Percentiles rank a stretch among this genome's conserved stretches.
These are phyloP conservation scores for Erysimum cheiranthoides DNA, from an alignment of 345 rosid species.

Conservation along the genomic window DNA sequence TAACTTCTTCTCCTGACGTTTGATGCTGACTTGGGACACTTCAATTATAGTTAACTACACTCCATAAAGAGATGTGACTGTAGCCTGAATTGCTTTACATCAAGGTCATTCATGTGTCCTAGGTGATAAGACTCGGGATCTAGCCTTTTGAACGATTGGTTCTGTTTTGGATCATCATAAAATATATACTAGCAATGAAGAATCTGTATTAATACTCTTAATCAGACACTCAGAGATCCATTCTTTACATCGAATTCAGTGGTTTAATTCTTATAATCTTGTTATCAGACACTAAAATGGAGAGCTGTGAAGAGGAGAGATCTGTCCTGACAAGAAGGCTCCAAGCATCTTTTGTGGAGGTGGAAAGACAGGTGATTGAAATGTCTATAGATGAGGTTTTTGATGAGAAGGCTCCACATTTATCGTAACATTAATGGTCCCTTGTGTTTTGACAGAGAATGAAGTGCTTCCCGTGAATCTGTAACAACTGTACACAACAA, in stretches of 20 bases:
- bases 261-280: slow-evolving; percentile 27
- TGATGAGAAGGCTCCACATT: slow-evolving; percentile 27
- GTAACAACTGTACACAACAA: neutral
- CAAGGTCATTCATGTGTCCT: slow-evolving; percentile 42
- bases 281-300: slow-evolving; percentile 69
- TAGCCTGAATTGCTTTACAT: slow-evolving; percentile 38
- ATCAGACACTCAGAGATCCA: neutral
- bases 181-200: neutral
- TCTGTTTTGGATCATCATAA: slow-evolving; percentile 27
- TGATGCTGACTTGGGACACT: slow-evolving; percentile 41
- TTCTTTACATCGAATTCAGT: neutral
- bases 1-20: slow-evolving; percentile 34
- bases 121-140: slow-evolving; percentile 27
- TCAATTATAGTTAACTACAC: slow-evolving; percentile 43
- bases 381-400: slow-evolving; percentile 31
- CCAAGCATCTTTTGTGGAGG: slow-evolving; percentile 77
- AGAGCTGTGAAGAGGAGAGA: slow-evolving; percentile 72
- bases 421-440: slow-evolving; percentile 29
- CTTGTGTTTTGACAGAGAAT: slow-evolving; percentile 73
- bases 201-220: slow-evolving; percentile 18
- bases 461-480: slow-evolving; percentile 88
- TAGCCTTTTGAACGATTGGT: slow-evolving; percentile 28
- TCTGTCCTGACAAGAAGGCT: slow-evolving; percentile 73
- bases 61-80: slow-evolving; percentile 45
- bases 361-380: slow-evolving; percentile 87